Evolutionary conservation across 208 protist genomes (phyloP).

Genomic region (Acanthamoeba healyi): DNA sequence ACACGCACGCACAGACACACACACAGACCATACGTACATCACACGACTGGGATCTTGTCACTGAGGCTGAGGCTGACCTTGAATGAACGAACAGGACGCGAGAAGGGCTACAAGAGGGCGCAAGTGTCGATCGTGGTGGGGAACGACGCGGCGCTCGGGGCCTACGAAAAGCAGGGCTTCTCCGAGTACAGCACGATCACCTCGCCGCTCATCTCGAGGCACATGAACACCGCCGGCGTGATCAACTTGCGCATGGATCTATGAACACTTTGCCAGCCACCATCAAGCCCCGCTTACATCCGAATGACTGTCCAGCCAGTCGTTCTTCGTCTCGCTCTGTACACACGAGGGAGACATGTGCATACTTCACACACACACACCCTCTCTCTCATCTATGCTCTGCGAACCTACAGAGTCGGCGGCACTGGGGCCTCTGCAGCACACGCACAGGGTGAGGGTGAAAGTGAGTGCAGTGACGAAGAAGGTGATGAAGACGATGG

Average conservation of each 20-base stretch:
- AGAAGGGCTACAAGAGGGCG: slow-evolving; percentile 5
- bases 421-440: neutral
- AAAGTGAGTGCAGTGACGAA: no score
- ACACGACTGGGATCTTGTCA: no score
- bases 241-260: slow-evolving; percentile 29
- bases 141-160: neutral
- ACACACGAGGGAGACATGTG: no score
- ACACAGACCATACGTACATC: neutral
- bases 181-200: slow-evolving; percentile 39
- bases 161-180: slow-evolving; percentile 41
- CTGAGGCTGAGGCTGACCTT: no score
- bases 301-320: no score
- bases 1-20: neutral
- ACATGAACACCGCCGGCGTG: neutral
- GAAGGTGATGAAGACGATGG: neutral
- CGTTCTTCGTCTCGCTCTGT: no score
- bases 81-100: neutral
- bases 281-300: no score
- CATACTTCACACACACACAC: no score
- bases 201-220: neutral
- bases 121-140: slow-evolving; percentile 4
- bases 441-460: neutral
- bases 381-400: no score
- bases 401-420: no score
- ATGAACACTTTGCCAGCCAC: no score